Evolutionary conservation across 2,329 filamentous ascomycete species (phyloP).

Genomic region (Xylariaceae sp.): DNA sequence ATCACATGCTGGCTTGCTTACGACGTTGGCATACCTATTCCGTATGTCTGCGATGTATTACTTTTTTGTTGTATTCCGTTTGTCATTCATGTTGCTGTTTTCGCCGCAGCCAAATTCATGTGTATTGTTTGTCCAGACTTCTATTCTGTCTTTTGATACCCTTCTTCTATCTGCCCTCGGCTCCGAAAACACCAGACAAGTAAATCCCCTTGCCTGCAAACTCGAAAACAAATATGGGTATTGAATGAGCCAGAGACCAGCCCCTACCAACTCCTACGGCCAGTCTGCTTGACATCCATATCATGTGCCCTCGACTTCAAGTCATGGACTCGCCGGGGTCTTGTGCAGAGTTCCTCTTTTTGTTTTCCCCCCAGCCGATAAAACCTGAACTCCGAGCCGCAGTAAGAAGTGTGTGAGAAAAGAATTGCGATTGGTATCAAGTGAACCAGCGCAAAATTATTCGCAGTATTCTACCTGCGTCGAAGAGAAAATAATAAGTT

Average conservation of each 20-base stretch:
- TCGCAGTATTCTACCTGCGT: conserved; percentile 25
- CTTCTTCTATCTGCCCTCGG: conserved; percentile 11
- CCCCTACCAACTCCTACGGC: conserved; percentile 3
- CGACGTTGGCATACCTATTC: too few species aligned
- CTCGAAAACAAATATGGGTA: conserved; percentile 18
- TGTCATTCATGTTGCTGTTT: background rate
- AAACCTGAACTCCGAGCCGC: conserved; percentile 19
- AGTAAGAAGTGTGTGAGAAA: background rate
- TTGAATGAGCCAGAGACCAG: conserved; percentile 16
- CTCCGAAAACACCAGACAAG: conserved; percentile 9
- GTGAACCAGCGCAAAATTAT: conserved; percentile 23
- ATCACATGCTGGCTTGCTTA: background rate
- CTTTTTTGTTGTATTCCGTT: background rate
- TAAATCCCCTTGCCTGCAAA: background rate
- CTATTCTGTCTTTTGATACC: background rate
- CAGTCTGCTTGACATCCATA: background rate
- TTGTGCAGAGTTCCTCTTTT: conserved; percentile 9
- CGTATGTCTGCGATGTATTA: background rate
- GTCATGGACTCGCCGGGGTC: background rate
- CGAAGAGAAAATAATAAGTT: conserved; percentile 20
- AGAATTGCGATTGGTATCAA: conserved; percentile 29
- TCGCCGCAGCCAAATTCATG: background rate
- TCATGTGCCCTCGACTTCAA: background rate
- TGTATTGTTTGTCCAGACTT: conserved; percentile 5
- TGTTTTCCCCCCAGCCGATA: conserved; percentile 5